Percentiles rank a stretch among this genome's conserved stretches.
phyloP scores from a whole-genome alignment of 1,139 yeast genomes.

The Diutina siamensis region DNA sequence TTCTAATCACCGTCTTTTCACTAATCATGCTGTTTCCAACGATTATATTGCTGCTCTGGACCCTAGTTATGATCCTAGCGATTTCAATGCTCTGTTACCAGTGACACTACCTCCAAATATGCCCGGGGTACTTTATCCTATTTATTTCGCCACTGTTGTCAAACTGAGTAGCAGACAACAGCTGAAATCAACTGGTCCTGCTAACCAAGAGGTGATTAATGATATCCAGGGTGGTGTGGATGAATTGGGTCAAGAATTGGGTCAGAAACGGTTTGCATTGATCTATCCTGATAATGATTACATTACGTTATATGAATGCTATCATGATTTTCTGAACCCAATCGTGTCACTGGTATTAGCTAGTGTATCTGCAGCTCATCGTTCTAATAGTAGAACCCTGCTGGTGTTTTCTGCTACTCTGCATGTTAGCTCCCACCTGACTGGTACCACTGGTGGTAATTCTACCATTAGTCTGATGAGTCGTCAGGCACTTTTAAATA shows the following conservation, averaged over 20 bases:
- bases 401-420: conserved; percentile 8
- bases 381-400: neutral
- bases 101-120: conserved; percentile 18
- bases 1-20: conserved; percentile 12
- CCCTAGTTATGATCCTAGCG: conserved; percentile 6
- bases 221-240: conserved; percentile 8
- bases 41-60: conserved; percentile 10
- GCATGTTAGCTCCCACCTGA: conserved; percentile 2
- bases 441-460: neutral
- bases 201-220: conserved; percentile 11
- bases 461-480: conserved; percentile 6
- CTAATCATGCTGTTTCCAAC: conserved; percentile 10
- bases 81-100: conserved; percentile 11
- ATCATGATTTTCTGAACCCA: conserved; percentile 8
- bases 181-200: neutral
- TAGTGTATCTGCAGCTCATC: neutral
- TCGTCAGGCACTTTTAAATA: conserved; percentile 8
- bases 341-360: conserved; percentile 7
- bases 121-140: conserved; percentile 21
- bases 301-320: conserved; percentile 13
- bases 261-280: conserved; percentile 17
- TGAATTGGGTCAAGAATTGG: neutral
- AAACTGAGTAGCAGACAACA: conserved; percentile 8
- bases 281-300: conserved; percentile 18
- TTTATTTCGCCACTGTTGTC: conserved; percentile 13